Base-by-base conservation (phyloP, 805 yeast genomes). In the Candida adriatica region DNA sequence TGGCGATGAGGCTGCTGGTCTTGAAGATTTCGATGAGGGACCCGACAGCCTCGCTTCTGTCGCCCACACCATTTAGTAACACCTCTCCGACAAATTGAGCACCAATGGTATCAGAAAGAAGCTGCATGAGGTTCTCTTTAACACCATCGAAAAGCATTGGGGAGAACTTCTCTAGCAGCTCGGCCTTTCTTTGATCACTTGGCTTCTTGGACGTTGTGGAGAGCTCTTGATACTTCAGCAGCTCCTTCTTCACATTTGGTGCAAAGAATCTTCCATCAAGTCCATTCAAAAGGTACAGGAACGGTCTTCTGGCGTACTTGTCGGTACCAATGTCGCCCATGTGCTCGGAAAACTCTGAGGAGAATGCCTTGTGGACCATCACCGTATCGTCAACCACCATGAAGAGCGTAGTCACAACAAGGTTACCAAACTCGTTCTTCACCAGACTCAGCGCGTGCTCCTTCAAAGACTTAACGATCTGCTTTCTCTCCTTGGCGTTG, bases 311-410 rank as follows among this genome's bases (percentile, higher is more conserved):
- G 20, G 88, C 86, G 49, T 69, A 82, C 55, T 87, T 86, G 43
- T 81, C 79, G 31, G 65, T 61, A 17, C 82, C 62, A 16, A 85
- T 59, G 21, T 71, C 74, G 17, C 68, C 64, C 49, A 81, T 61
- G 11, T 55, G 48, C 19, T 68, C 73, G 18, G 70, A 63, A 37
- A 71, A 64, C 41, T 79, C 90, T 26, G 66, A 61, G 18, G 66
- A 58, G 51, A 90, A 82, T 0, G 94, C 70, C 57, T 85, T 87
- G 55, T 67, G 67, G 26, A 85, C 70, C 48, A 85, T 66, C 33
- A 82, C 92, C 2, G 97, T 88, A 66, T 90, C 98, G 64, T 90
- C 98, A 35, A 88, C 92, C 17, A 90, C 78, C 73, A 81, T 69
- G 58, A 84, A 79, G 25, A 86, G 62, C 9, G 90, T 73, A 45